Evolutionary conservation across 805 yeast genomes (phyloP).

Genomic region (Myxozyma neglecta): DNA sequence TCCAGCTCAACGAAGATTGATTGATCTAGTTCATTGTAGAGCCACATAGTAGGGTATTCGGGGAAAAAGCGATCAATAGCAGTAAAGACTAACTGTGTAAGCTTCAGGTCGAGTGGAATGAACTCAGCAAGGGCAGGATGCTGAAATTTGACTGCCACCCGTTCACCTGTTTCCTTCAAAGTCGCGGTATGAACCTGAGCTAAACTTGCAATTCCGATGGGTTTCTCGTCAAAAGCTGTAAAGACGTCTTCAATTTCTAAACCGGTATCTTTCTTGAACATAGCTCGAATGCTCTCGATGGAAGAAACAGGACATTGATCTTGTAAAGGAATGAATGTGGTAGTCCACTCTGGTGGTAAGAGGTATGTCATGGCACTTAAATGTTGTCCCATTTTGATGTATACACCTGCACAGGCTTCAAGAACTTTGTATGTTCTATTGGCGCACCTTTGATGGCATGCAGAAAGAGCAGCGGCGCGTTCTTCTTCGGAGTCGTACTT

Average conservation of each 20-base stretch:
- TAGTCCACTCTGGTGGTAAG: conserved; percentile 92
- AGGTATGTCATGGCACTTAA: conserved; percentile 87
- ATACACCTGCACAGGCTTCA: conserved; percentile 86
- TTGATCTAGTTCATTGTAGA: conserved; percentile 86
- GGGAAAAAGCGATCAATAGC: conserved; percentile 81
- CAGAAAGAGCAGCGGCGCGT: conserved; percentile 53
- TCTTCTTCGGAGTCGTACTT: conserved; percentile 49
- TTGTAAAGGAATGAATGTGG: conserved; percentile 88
- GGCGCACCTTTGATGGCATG: conserved; percentile 78
- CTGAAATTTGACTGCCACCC: conserved; percentile 92
- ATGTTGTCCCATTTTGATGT: conserved; percentile 94
- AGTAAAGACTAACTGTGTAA: conserved; percentile 74
- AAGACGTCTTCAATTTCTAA: conserved; percentile 61
- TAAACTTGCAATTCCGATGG: conserved; percentile 92
- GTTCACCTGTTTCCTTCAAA: conserved; percentile 56
- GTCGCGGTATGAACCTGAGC: conserved; percentile 92
- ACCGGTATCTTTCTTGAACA: conserved; percentile 73
- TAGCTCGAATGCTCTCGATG: conserved; percentile 60
- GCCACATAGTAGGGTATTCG: conserved; percentile 90
- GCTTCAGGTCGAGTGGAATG: conserved; percentile 83
- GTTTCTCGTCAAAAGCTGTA: conserved; percentile 61
- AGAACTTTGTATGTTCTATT: conserved; percentile 73
- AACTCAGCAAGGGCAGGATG: conserved; percentile 84
- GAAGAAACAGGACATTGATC: conserved; percentile 85
- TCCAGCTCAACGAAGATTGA: conserved; percentile 91